Percentiles rank a stretch among this genome's conserved stretches.
Conservation (phyloP, 768 basidiomycete species). For the Rhizopogon sp. region DNA sequence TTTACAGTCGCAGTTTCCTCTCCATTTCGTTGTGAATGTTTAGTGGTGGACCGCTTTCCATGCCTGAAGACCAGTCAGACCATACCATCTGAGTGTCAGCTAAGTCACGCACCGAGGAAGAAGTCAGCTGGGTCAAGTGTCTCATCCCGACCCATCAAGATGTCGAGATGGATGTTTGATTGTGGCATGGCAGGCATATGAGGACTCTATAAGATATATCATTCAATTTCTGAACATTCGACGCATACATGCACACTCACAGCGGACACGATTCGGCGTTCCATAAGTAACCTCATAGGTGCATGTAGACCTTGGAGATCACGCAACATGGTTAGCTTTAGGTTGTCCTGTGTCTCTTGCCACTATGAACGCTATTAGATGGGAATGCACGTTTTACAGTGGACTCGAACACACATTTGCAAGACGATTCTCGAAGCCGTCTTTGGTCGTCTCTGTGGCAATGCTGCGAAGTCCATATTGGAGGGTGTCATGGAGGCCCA, state of each 20-base stretch:
- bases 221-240: background rate
- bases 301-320: slow-evolving; percentile 83
- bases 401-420: slow-evolving; percentile 49
- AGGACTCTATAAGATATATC: slow-evolving; percentile 41
- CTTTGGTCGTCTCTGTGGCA: slow-evolving; percentile 62
- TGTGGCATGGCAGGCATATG: slow-evolving; percentile 60
- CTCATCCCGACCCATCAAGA: slow-evolving; percentile 92
- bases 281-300: slow-evolving; percentile 90
- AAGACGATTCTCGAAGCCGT: slow-evolving; percentile 59
- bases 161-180: slow-evolving; percentile 85
- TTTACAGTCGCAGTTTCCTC: slow-evolving; percentile 47
- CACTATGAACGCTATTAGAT: slow-evolving; percentile 49
- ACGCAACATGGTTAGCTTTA: slow-evolving; percentile 80
- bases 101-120: slow-evolving; percentile 56
- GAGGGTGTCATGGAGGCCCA: slow-evolving; percentile 87
- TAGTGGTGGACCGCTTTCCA: slow-evolving; percentile 43
- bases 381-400: background rate
- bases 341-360: slow-evolving; percentile 88
- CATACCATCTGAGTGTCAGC: background rate
- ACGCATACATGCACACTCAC: slow-evolving; percentile 39
- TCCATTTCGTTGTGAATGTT: slow-evolving; percentile 68
- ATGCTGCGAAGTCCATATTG: slow-evolving; percentile 80
- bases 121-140: slow-evolving; percentile 72
- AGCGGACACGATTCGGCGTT: slow-evolving; percentile 76
- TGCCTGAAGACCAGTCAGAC: slow-evolving; percentile 33